A percentile compares a stretch with the other conserved stretches of the same genome.
Conservation (phyloP, 106 monocot species). For the Dactylorhiza incarnata region DNA sequence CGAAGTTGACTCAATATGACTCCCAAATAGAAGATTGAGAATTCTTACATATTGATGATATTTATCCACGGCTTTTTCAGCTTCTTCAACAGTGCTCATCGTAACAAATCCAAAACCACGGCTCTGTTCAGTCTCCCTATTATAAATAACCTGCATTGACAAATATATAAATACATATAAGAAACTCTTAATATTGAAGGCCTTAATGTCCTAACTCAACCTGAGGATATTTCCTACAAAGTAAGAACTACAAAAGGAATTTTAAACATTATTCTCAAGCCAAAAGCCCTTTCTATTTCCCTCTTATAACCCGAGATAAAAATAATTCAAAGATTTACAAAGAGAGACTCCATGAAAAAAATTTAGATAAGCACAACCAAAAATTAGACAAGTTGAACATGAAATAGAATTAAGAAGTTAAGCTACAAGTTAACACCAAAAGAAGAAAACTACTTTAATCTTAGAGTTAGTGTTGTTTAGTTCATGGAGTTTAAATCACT, state of each 20-base stretch:
- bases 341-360: background rate
- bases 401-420: background rate
- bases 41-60: slow-evolving; percentile 74
- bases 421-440: background rate
- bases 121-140: slow-evolving; percentile 68
- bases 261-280: background rate
- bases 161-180: background rate
- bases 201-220: slow-evolving; percentile 1
- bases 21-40: background rate
- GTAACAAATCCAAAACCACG: slow-evolving; percentile 92
- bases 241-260: background rate
- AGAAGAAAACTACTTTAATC: too few species aligned
- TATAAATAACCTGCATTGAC: slow-evolving; percentile 53
- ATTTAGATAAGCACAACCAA: too few species aligned
- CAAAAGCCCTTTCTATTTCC: background rate
- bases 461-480: too few species aligned
- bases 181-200: background rate
- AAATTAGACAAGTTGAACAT: background rate
- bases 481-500: too few species aligned
- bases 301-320: background rate
- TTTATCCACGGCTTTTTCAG: slow-evolving; percentile 74
- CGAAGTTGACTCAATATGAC: too few species aligned
- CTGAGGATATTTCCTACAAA: background rate
- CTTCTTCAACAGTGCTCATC: slow-evolving; percentile 76
- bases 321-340: background rate